phyloP scores from a whole-genome alignment of 164 flowering plant species.

The Tetrastigma voinierianum region DNA sequence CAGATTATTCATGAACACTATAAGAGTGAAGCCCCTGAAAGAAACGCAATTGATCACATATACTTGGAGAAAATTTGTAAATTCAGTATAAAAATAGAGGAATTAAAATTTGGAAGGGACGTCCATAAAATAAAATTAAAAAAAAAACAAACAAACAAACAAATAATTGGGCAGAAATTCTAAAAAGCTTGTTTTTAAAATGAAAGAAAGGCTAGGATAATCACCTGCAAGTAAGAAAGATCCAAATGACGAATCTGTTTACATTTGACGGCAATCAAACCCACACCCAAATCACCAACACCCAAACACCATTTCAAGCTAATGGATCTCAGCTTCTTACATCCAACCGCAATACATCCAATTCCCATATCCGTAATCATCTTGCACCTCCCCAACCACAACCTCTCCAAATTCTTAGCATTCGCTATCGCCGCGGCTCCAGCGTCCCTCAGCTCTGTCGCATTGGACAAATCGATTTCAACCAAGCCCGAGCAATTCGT shows the following conservation, averaged over 20 bases:
- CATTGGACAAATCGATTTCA: constrained; percentile 74
- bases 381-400: constrained; percentile 81
- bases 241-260: constrained; percentile 63
- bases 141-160: background rate
- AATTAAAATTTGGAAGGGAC: background rate
- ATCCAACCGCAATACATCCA: constrained; percentile 89
- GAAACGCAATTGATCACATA: too few relatives aligned
- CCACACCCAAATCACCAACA: constrained; percentile 82
- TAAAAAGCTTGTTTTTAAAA: background rate
- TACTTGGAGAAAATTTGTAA: background rate
- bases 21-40: too few relatives aligned
- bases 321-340: constrained; percentile 61
- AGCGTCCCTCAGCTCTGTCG: constrained; percentile 54
- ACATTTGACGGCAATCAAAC: constrained; percentile 78
- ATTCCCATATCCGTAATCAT: constrained; percentile 77
- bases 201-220: background rate
- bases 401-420: constrained; percentile 67
- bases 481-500: constrained; percentile 48
- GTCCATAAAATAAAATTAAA: background rate
- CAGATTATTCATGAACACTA: too few relatives aligned
- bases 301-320: constrained; percentile 84
- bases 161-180: background rate
- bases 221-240: constrained; percentile 85
- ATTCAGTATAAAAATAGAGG: background rate
- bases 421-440: constrained; percentile 62